Percentiles rank a stretch among this genome's conserved stretches.
phyloP scores from a whole-genome alignment of 306 rosid species.

The Begonia fuchsioides region DNA sequence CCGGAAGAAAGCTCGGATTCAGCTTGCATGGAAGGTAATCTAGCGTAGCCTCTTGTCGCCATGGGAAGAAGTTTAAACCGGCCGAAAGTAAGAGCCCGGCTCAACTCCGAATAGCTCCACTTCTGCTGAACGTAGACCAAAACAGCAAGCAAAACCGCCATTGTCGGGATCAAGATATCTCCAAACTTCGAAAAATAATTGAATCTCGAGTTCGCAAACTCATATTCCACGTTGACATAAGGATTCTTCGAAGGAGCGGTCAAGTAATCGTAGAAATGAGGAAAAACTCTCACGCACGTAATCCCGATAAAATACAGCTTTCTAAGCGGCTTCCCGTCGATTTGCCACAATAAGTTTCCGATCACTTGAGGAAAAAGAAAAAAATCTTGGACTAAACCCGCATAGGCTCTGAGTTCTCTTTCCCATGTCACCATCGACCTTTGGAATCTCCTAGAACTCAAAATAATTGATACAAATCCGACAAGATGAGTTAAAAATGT shows the following conservation, averaged over 20 bases:
- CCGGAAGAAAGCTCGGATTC: conserved; percentile 72
- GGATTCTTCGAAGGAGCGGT: conserved; percentile 50
- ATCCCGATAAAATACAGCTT: conserved; percentile 68
- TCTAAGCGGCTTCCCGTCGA: conserved; percentile 53
- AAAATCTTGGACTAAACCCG: conserved; percentile 81
- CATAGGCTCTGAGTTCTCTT: conserved; percentile 56
- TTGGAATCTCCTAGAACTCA: conserved; percentile 21
- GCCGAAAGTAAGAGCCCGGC: conserved; percentile 34
- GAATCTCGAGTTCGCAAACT: conserved; percentile 51
- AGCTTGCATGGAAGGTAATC: conserved; percentile 43
- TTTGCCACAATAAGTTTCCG: conserved; percentile 81
- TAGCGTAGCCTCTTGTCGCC: conserved; percentile 46
- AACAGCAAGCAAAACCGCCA: conserved; percentile 46
- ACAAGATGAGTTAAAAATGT: conserved; percentile 39
- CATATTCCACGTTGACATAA: conserved; percentile 50
- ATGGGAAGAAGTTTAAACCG: conserved; percentile 43
- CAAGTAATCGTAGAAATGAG: conserved; percentile 63
- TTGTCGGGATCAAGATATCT: conserved; percentile 56
- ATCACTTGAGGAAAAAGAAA: conserved; percentile 74
- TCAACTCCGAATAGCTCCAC: conserved; percentile 54
- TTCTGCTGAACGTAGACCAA: conserved; percentile 60
- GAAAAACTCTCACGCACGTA: conserved; percentile 70
- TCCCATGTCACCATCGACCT: conserved; percentile 33
- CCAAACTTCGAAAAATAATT: conserved; percentile 68
- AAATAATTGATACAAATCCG: conserved; percentile 40